Conservation (phyloP, 2,329 filamentous ascomycete genomes). For the Balansia obtecta region DNA sequence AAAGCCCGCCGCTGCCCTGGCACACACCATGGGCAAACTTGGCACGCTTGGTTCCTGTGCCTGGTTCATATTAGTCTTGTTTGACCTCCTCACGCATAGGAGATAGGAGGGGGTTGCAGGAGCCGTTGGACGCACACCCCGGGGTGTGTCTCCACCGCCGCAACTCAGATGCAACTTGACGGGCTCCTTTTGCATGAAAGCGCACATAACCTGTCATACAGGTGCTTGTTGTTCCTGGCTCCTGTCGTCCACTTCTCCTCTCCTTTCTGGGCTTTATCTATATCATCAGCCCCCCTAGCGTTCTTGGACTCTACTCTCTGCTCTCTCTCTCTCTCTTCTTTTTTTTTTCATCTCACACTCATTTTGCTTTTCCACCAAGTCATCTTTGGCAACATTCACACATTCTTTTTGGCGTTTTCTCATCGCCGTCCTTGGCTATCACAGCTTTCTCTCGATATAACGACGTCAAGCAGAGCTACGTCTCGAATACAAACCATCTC, state of each 20-base stretch:
- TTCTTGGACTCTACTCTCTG: not conserved
- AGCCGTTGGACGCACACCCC: too few species aligned
- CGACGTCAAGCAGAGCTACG: constrained; percentile 9
- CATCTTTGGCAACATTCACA: constrained; percentile 7
- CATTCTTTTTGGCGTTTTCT: constrained; percentile 16
- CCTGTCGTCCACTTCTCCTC: constrained; percentile 5
- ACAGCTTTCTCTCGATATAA: constrained; percentile 5
- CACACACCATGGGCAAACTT: too few species aligned
- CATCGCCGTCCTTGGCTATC: constrained; percentile 7
- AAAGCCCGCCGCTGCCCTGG: not conserved
- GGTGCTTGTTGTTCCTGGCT: constrained; percentile 3
- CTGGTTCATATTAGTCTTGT: not conserved
- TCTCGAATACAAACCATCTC: constrained; percentile 8
- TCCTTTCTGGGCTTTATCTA: constrained; percentile 8
- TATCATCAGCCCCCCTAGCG: constrained; percentile 10
- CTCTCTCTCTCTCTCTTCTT: not conserved
- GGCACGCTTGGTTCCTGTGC: not conserved
- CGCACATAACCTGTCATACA: too few species aligned
- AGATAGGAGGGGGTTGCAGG: too few species aligned
- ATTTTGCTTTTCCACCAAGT: not conserved
- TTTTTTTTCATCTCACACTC: too few species aligned
- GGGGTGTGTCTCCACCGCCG: not conserved
- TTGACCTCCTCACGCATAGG: not conserved
- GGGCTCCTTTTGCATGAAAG: too few species aligned
- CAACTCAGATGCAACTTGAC: not conserved